phyloP scores from a whole-genome alignment of 208 protist species.

The Acanthamoeba royreba region DNA sequence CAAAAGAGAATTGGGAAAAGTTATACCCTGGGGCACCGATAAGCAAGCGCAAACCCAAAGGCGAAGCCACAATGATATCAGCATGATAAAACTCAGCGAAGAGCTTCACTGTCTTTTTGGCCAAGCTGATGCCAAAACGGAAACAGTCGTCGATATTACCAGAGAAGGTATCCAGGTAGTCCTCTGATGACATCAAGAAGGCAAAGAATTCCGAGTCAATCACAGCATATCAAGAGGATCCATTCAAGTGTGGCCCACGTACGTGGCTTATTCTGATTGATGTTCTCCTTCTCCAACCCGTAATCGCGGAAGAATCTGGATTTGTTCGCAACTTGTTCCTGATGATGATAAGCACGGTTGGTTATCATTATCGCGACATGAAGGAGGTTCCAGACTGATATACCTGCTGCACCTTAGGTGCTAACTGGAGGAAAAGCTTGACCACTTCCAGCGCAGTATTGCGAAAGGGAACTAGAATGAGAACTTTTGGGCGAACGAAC shows the following conservation, averaged over 20 bases:
- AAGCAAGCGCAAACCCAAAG: constrained; percentile 85
- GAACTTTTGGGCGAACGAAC: constrained; percentile 89
- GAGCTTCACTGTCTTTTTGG: constrained; percentile 79
- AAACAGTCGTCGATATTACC: constrained; percentile 96
- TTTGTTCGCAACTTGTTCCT: constrained; percentile 27
- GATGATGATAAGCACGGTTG: too few relatives aligned
- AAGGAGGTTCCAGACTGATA: neutral
- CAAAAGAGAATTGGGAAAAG: neutral
- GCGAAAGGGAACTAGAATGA: constrained; percentile 91
- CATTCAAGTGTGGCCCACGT: too few relatives aligned
- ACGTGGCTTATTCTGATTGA: neutral
- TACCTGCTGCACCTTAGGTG: constrained; percentile 70
- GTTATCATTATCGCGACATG: neutral
- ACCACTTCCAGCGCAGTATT: constrained; percentile 89
- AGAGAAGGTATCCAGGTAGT: constrained; percentile 90
- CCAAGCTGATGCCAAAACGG: constrained; percentile 88
- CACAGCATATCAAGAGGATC: too few relatives aligned
- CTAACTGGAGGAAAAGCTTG: constrained; percentile 85
- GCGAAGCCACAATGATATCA: constrained; percentile 95
- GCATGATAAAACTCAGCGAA: constrained; percentile 89
- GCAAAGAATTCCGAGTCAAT: too few relatives aligned
- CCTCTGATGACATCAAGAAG: too few relatives aligned
- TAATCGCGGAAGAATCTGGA: constrained; percentile 10
- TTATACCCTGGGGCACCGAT: constrained; percentile 50
- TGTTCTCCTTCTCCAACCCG: neutral